These are phyloP conservation scores for Colletotrichum simmondsii DNA, from an alignment of 2,329 filamentous ascomycete genomes.

Conservation along the genomic window DNA sequence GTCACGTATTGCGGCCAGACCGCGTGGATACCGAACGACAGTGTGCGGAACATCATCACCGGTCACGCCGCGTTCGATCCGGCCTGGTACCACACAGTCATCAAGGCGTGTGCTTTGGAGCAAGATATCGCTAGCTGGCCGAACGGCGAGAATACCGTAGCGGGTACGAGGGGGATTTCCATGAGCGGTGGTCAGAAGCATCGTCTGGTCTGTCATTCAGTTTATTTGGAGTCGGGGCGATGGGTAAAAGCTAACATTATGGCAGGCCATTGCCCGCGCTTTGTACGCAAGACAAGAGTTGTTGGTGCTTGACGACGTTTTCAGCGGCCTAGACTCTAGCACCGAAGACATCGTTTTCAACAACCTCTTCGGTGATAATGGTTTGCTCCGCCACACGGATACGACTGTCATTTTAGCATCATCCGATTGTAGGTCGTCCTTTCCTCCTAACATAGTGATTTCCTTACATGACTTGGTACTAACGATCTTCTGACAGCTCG, in stretches of 20 bases:
- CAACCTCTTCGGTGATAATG: conserved; percentile 38
- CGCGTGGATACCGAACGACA: conserved; percentile 43
- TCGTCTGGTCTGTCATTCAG: conserved; percentile 36
- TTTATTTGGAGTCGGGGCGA: rapidly evolving
- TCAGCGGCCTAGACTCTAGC: conserved; percentile 44
- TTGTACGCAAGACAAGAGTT: conserved; percentile 40
- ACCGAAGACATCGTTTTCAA: conserved; percentile 40
- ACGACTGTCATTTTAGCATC: conserved; percentile 35
- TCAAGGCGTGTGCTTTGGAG: conserved; percentile 47
- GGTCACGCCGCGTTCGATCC: conserved; percentile 41
- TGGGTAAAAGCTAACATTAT: background rate
- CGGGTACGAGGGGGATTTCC: conserved; percentile 49
- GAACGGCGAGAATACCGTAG: conserved; percentile 43
- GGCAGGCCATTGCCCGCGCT: conserved; percentile 42
- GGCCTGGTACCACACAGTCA: conserved; percentile 43
- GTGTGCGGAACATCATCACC: conserved; percentile 46
- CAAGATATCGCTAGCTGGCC: conserved; percentile 44
- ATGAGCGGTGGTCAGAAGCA: conserved; percentile 52
- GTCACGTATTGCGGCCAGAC: conserved; percentile 42
- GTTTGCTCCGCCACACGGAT: conserved; percentile 37
- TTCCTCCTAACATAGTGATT: rapidly evolving
- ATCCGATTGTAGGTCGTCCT: conserved; percentile 21
- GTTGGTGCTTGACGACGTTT: conserved; percentile 45
- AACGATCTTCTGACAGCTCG: background rate
- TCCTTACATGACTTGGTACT: background rate